phyloP scores from a whole-genome alignment of 2,329 filamentous ascomycete genomes.

The Aulographum hederae region DNA sequence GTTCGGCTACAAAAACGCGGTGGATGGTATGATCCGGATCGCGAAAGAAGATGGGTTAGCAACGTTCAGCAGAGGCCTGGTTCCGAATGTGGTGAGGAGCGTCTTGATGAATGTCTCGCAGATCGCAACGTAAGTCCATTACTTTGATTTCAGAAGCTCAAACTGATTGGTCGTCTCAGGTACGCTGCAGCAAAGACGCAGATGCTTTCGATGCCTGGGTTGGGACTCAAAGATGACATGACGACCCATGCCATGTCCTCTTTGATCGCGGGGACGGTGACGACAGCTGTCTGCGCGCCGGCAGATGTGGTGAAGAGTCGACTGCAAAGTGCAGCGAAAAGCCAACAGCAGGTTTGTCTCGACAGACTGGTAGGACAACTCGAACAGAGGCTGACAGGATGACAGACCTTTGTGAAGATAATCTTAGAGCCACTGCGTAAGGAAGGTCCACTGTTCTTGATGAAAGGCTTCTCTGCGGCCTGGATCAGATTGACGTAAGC shows the following conservation, averaged over 20 bases:
- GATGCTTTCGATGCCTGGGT: neutral
- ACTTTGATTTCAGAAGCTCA: neutral
- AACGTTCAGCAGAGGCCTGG: constrained; percentile 21
- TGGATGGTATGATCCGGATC: constrained; percentile 17
- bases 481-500: constrained; percentile 24
- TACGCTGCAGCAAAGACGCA: constrained; percentile 8
- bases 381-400: neutral
- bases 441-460: constrained; percentile 24
- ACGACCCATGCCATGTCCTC: constrained; percentile 23
- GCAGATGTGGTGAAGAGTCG: constrained; percentile 28
- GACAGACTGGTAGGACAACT: neutral
- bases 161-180: constrained; percentile 10
- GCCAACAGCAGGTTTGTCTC: constrained; percentile 1
- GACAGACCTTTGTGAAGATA: constrained; percentile 18
- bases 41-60: constrained; percentile 20
- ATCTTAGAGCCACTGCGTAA: constrained; percentile 16
- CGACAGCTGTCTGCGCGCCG: constrained; percentile 26
- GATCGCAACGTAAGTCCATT: constrained; percentile 14
- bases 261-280: constrained; percentile 25
- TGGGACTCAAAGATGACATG: constrained; percentile 18
- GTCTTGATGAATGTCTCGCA: constrained; percentile 29
- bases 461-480: constrained; percentile 29
- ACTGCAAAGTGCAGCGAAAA: constrained; percentile 14
- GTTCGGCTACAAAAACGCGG: constrained; percentile 21
- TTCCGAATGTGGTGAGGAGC: constrained; percentile 23